Evolutionary conservation across 2,329 filamentous ascomycete species (phyloP), one percentile per base, ranked within the genome.

Genomic region (Fusarium buxicola): DNA sequence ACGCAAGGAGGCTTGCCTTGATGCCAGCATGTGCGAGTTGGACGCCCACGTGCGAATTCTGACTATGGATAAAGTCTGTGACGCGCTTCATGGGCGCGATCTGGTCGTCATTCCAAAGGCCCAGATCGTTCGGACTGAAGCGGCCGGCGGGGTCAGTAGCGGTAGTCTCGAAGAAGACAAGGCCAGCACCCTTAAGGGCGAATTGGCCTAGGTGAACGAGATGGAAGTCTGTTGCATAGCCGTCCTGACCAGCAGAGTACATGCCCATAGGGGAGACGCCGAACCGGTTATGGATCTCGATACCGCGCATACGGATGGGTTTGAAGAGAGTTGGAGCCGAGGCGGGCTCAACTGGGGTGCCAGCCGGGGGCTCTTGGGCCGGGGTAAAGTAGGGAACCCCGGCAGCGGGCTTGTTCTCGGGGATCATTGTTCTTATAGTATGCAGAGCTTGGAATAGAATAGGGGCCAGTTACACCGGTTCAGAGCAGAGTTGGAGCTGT

Each of bases 101-200:
- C 74, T 97, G 94, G 24, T 84, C 87, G 74, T 97, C 94, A 63
- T 90, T 82, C 94, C 93, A 97, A 5, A 97, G 78, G 1, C 94
- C 92, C 12, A 80, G 77, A 73, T 94, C 91, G 73, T 94, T 83
- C 2, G 92, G 92, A 0, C 91, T 90, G 79, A 96, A 96, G 52
- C 93, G 86, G 27, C 93, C 93, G 66, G 93, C 87, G 4, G 91
- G 78, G 7, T 85, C 81, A 0, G 96, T 90, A 34, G 87, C 81
- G 1, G 91, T 93, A 25, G 92, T 92, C 78, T 97, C 93, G 54
- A 94, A 81, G 57, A 92, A 85, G 40, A 89, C 80, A 12, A 96
- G 78, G 1, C 86, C 90, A 0, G 90, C 88, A 9, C 93, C 93
- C 49, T 89, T 86, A 58, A 89, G 82, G 21, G 91, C 84, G 65